Conservation (phyloP, 106 monocot genomes). For the Acorus calamus region DNA sequence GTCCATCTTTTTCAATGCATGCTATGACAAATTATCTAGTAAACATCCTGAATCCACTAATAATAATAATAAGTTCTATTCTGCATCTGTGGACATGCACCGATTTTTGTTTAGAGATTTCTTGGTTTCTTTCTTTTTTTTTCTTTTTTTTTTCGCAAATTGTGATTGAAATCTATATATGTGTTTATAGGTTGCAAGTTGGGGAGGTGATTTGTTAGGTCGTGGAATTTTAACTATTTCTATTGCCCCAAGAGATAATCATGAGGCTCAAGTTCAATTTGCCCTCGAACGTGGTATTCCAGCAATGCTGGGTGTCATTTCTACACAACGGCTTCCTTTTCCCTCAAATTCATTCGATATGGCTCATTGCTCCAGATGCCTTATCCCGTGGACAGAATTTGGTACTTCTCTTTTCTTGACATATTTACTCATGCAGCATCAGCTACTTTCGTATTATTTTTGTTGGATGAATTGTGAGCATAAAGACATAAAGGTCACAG, state of each 20-base stretch:
- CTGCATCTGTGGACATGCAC: background rate
- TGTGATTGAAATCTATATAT: background rate
- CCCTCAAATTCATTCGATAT: slow-evolving; percentile 74
- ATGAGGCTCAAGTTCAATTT: slow-evolving; percentile 91
- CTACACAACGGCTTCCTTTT: slow-evolving; percentile 82
- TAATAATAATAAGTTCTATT: too few relatives aligned
- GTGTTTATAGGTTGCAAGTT: slow-evolving; percentile 58
- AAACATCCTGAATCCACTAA: too few relatives aligned
- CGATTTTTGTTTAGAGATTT: too few relatives aligned
- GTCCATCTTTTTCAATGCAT: too few relatives aligned
- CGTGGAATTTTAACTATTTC: slow-evolving; percentile 65
- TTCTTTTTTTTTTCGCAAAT: too few relatives aligned
- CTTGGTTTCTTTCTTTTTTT: too few relatives aligned
- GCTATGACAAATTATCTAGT: too few relatives aligned
- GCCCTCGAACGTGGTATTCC: slow-evolving; percentile 84
- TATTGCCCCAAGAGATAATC: slow-evolving; percentile 85
- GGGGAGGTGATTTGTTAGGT: slow-evolving; percentile 76
- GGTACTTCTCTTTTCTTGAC: slow-evolving; percentile 24
- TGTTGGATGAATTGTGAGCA: too few relatives aligned
- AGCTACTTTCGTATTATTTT: too few relatives aligned
- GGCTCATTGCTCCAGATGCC: slow-evolving; percentile 83
- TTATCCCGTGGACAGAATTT: slow-evolving; percentile 83
- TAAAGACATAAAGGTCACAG: too few relatives aligned
- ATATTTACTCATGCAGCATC: background rate
- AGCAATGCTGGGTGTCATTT: slow-evolving; percentile 77